phyloP scores from a whole-genome alignment of 495 filamentous ascomycete genomes.

The Cairneyella variabilis region DNA sequence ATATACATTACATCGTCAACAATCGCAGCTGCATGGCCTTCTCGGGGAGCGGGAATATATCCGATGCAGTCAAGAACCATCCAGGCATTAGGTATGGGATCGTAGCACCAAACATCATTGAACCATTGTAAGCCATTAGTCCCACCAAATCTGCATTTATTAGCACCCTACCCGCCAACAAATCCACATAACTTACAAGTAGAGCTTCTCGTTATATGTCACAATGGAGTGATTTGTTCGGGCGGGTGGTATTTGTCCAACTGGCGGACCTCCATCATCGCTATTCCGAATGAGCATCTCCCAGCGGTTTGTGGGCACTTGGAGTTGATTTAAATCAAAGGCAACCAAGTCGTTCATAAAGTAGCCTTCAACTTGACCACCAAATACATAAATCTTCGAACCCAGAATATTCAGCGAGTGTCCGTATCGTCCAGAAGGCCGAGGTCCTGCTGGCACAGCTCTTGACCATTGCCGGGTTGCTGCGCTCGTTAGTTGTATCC shows the following conservation, averaged over 20 bases:
- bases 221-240: constrained; percentile 94
- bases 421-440: constrained; percentile 89
- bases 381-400: constrained; percentile 95
- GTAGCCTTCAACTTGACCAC: constrained; percentile 92
- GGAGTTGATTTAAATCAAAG: constrained; percentile 92
- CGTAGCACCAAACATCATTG: constrained; percentile 97
- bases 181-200: constrained; percentile 61
- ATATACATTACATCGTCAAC: constrained; percentile 99
- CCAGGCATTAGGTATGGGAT: constrained; percentile 80
- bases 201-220: constrained; percentile 90
- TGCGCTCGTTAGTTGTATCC: constrained; percentile 31
- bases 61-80: constrained; percentile 89
- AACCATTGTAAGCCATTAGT: constrained; percentile 95
- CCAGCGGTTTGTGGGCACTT: constrained; percentile 86
- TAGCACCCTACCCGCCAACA: neutral
- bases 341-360: constrained; percentile 99
- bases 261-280: constrained; percentile 60
- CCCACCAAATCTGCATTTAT: constrained; percentile 73
- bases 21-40: constrained; percentile 90
- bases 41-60: constrained; percentile 87
- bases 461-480: constrained; percentile 98
- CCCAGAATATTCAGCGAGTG: constrained; percentile 95
- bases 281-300: constrained; percentile 80
- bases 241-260: constrained; percentile 75
- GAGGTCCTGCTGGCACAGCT: constrained; percentile 75